Percentiles rank a stretch among this genome's conserved stretches.
phyloP scores from a whole-genome alignment of 1,284 basidiomycete species.

The Pascua guehoae region DNA sequence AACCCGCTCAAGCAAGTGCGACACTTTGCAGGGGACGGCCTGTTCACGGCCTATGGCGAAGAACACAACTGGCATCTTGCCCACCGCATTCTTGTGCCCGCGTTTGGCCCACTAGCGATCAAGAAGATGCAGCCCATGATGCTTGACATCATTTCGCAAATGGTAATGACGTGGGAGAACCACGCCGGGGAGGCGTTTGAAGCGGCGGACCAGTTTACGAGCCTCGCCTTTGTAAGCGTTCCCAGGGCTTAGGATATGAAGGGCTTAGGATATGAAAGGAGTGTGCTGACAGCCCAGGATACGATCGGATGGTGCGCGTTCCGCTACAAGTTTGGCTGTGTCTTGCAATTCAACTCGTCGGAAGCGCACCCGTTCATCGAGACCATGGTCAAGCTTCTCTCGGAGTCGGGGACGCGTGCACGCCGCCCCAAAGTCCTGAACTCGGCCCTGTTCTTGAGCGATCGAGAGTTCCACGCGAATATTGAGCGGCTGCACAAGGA shows the following conservation, averaged over 20 bases:
- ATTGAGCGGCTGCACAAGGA: constrained; percentile 11
- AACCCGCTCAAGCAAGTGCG: constrained; percentile 50
- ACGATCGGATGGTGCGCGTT: constrained; percentile 42
- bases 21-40: constrained; percentile 52
- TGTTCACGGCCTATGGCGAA: constrained; percentile 47
- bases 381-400: constrained; percentile 16
- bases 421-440: constrained; percentile 8
- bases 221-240: constrained; percentile 14
- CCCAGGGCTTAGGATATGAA: background rate
- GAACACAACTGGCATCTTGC: constrained; percentile 54
- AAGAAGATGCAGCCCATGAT: constrained; percentile 53
- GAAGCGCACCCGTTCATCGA: constrained; percentile 52
- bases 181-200: constrained; percentile 20
- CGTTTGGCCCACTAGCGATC: constrained; percentile 55
- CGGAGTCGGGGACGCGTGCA: constrained; percentile 7
- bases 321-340: constrained; percentile 45
- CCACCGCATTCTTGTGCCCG: constrained; percentile 58
- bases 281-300: constrained; percentile 7
- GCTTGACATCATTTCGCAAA: constrained; percentile 56
- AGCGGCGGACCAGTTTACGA: constrained; percentile 15
- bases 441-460: constrained; percentile 2
- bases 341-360: constrained; percentile 46
- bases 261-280: background rate
- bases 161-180: constrained; percentile 38
- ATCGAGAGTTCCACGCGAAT: constrained; percentile 9